Percentiles rank a stretch among this genome's conserved stretches.
These are phyloP conservation scores for Kwoniella newhampshirensis DNA, from an alignment of 768 basidiomycete species.

Conservation along the genomic window DNA sequence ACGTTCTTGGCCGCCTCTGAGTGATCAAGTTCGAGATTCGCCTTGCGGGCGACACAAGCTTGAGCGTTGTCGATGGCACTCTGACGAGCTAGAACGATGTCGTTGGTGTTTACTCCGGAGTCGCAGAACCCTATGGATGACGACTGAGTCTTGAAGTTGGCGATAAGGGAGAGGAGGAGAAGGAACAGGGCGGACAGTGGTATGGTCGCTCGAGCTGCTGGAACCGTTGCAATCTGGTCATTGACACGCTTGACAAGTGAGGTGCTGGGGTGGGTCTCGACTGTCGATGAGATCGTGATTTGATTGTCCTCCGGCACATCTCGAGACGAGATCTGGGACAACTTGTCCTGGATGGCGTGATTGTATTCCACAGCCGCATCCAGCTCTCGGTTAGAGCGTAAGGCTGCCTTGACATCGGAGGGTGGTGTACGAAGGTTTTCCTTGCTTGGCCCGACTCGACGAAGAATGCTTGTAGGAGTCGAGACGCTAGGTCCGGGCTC, in stretches of 20 bases:
- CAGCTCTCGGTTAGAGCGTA: constrained; percentile 10
- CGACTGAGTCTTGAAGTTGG: constrained; percentile 39
- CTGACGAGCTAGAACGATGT: constrained; percentile 33
- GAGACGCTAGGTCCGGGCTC: constrained; percentile 24
- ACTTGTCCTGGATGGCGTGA: constrained; percentile 28
- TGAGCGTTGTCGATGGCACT: constrained; percentile 29
- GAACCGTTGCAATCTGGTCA: constrained; percentile 13
- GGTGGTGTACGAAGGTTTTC: constrained; percentile 41
- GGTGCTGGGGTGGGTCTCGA: constrained; percentile 10
- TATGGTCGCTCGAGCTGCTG: constrained; percentile 18
- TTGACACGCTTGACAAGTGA: constrained; percentile 25
- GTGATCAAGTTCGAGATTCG: constrained; percentile 20
- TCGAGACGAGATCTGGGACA: constrained; percentile 26
- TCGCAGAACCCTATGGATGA: constrained; percentile 54
- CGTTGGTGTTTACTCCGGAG: constrained; percentile 41
- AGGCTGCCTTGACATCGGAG: constrained; percentile 28
- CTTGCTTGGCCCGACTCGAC: constrained; percentile 32
- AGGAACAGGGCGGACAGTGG: constrained; percentile 41
- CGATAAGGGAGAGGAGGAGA: constrained; percentile 30
- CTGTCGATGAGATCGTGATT: constrained; percentile 14
- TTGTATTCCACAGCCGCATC: constrained; percentile 38
- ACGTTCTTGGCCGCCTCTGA: constrained; percentile 20
- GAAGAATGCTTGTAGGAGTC: constrained; percentile 20
- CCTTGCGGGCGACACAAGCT: constrained; percentile 33
- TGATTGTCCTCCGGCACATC: constrained; percentile 14